phyloP scores from a whole-genome alignment of 2,329 filamentous ascomycete species.

The Escovopsis sp. region DNA sequence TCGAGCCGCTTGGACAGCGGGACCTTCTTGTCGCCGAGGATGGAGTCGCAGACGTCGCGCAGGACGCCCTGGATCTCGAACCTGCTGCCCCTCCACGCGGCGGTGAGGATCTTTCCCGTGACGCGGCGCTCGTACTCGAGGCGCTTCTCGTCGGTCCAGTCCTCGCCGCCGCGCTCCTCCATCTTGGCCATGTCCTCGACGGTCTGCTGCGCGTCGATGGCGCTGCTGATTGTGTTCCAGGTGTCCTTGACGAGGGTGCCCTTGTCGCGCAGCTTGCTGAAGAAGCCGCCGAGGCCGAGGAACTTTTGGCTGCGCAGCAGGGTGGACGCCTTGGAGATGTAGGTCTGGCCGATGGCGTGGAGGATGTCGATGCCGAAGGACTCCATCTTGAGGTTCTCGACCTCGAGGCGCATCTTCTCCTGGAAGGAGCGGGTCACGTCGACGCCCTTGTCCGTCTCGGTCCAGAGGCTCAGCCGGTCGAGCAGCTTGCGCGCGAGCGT shows the following conservation, averaged over 20 bases:
- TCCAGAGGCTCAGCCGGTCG: constrained; percentile 87
- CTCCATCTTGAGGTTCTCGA: constrained; percentile 98
- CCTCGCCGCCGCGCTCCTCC: constrained; percentile 87
- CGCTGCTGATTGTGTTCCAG: constrained; percentile 92
- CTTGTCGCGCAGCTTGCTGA: constrained; percentile 88
- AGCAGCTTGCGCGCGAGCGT: constrained; percentile 73
- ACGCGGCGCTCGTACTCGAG: constrained; percentile 90
- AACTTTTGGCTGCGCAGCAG: constrained; percentile 94
- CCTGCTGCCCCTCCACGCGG: constrained; percentile 90
- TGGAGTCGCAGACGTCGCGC: constrained; percentile 81
- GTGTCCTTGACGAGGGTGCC: constrained; percentile 94
- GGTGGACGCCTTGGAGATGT: constrained; percentile 71
- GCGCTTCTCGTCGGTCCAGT: constrained; percentile 97
- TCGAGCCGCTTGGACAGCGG: constrained; percentile 75
- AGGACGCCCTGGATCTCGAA: constrained; percentile 97
- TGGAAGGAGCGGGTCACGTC: constrained; percentile 84
- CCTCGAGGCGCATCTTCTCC: constrained; percentile 86
- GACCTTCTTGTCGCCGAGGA: constrained; percentile 68
- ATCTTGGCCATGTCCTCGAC: constrained; percentile 98
- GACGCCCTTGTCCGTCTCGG: constrained; percentile 78
- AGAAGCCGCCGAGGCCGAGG: constrained; percentile 90
- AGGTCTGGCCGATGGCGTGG: constrained; percentile 86
- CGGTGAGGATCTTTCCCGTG: constrained; percentile 94
- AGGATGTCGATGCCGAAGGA: constrained; percentile 93
- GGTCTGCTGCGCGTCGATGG: constrained; percentile 92